These are phyloP conservation scores for Podospora sp. DNA, from an alignment of 495 filamentous ascomycete species.

Conservation along the genomic window DNA sequence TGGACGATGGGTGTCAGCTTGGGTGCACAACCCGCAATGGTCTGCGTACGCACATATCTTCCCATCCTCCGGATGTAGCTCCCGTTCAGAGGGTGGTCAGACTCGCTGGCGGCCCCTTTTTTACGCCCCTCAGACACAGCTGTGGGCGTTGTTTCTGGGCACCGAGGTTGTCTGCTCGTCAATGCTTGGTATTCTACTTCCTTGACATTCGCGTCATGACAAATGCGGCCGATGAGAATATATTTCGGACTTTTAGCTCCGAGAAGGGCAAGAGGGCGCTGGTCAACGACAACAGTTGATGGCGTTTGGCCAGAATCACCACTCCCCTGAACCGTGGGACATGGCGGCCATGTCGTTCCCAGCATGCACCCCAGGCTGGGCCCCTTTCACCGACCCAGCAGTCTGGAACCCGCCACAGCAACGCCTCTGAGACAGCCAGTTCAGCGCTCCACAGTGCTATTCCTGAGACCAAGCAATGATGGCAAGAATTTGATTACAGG, in stretches of 20 bases:
- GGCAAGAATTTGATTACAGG: no score
- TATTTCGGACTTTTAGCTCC: no score
- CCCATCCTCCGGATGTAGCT: background rate
- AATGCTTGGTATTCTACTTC: background rate
- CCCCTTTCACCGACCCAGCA: background rate
- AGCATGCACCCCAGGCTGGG: slow-evolving; percentile 6
- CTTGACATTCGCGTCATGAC: background rate
- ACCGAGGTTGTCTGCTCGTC: background rate
- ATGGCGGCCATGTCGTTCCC: background rate
- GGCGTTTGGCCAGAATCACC: background rate
- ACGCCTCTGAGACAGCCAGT: slow-evolving; percentile 2
- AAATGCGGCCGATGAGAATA: background rate
- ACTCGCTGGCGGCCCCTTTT: background rate
- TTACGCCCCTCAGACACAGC: background rate
- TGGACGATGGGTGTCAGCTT: no score
- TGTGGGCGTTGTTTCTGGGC: background rate
- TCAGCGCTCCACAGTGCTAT: background rate
- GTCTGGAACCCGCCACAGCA: slow-evolving; percentile 14
- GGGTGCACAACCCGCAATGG: no score
- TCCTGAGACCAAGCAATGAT: background rate
- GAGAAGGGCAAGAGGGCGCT: background rate
- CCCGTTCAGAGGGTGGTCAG: slow-evolving; percentile 6
- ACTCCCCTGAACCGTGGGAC: background rate
- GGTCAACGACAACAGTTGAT: no score
- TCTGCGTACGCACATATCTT: no score